Conservation (phyloP, 2,329 filamentous ascomycete genomes). For the Cordyceps javanica region DNA sequence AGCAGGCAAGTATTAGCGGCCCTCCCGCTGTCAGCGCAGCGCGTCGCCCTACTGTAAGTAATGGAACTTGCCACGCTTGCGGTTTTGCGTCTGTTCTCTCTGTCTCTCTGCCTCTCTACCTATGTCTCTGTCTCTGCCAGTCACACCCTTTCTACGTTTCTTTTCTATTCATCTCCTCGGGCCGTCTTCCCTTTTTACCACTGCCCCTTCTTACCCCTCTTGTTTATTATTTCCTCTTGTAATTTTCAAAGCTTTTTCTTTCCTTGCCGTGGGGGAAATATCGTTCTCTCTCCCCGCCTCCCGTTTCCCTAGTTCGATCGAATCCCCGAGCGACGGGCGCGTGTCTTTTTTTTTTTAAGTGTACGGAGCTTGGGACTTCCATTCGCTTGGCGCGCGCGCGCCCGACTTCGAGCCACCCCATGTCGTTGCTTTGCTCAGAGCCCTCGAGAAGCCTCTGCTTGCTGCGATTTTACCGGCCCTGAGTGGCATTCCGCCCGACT, state of each 20-base stretch:
- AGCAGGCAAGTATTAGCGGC: background rate
- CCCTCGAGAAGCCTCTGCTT: conserved; percentile 20
- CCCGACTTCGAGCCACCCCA: conserved; percentile 7
- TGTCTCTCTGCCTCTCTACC: background rate
- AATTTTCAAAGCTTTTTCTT: too few species aligned
- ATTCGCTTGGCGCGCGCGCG: conserved; percentile 8
- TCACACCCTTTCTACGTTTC: conserved; percentile 6
- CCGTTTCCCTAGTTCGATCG: background rate
- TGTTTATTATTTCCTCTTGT: background rate
- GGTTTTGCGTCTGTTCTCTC: conserved; percentile 3
- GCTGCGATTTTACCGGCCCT: conserved; percentile 11
- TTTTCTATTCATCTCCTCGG: conserved; percentile 2
- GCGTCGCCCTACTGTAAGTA: background rate
- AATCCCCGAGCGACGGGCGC: background rate
- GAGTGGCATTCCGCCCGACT: conserved; percentile 13
- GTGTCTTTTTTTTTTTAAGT: background rate
- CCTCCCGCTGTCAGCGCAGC: conserved; percentile 3
- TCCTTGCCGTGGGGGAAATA: background rate
- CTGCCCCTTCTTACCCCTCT: background rate
- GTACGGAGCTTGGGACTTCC: background rate
- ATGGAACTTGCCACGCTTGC: conserved; percentile 8
- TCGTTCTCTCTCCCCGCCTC: background rate
- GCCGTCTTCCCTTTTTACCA: background rate
- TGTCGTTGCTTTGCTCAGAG: conserved; percentile 16
- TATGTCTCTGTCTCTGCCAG: background rate